phyloP scores from a whole-genome alignment of 345 rosid species.

The Brassica incana region DNA sequence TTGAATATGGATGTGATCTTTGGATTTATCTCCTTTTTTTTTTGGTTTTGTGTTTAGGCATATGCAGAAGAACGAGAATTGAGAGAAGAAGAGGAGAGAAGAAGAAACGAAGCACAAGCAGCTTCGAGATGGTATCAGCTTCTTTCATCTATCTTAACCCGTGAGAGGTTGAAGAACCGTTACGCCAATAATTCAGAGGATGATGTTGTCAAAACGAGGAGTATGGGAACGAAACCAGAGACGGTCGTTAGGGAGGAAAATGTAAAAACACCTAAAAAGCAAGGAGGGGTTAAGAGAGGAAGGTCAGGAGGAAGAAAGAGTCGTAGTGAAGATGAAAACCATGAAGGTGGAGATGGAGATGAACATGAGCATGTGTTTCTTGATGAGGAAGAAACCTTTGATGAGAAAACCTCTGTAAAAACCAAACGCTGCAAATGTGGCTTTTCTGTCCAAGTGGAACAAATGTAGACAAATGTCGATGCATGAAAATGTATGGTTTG shows the following conservation, averaged over 20 bases:
- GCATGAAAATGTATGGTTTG: not conserved
- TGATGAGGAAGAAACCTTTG: constrained; percentile 52
- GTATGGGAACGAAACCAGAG: constrained; percentile 25
- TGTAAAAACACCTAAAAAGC: constrained; percentile 21
- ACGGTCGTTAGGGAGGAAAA: not conserved
- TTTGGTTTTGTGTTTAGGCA: constrained; percentile 51
- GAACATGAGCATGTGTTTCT: constrained; percentile 59
- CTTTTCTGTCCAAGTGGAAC: constrained; percentile 77
- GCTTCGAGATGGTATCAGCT: constrained; percentile 94
- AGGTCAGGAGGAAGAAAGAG: constrained; percentile 13
- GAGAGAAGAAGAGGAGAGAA: constrained; percentile 77
- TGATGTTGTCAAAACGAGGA: not conserved
- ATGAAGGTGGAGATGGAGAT: constrained; percentile 19
- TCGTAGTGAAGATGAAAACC: constrained; percentile 20
- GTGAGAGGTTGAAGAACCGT: constrained; percentile 66
- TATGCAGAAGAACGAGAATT: constrained; percentile 75
- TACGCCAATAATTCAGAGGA: constrained; percentile 40
- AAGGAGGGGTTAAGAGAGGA: constrained; percentile 27
- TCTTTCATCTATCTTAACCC: constrained; percentile 73
- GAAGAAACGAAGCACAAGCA: constrained; percentile 66
- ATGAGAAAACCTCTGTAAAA: constrained; percentile 50
- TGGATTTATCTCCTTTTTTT: not conserved
- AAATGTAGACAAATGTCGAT: constrained; percentile 51
- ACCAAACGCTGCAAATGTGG: constrained; percentile 85
- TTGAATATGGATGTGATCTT: not conserved